Evolutionary conservation across 768 basidiomycete species (phyloP).

Genomic region (Hygrocybe punicea): DNA sequence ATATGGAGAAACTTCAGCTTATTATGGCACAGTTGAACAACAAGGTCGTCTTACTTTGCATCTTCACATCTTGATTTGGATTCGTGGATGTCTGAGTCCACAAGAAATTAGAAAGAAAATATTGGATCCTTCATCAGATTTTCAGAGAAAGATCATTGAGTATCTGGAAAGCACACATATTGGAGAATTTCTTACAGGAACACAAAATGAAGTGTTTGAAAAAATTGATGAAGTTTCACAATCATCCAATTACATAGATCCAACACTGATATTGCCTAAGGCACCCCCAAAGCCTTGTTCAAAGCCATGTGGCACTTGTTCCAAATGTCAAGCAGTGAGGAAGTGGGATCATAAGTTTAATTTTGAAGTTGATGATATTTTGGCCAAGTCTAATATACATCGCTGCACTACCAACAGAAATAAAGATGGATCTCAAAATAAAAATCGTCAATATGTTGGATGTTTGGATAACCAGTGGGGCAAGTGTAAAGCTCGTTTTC

Average conservation of each 20-base stretch:
- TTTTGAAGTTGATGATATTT: conserved; percentile 25
- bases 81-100: conserved; percentile 25
- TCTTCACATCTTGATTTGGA: conserved; percentile 39
- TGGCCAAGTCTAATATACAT: conserved; percentile 30
- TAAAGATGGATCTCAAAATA: conserved; percentile 14
- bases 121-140: conserved; percentile 17
- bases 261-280: conserved; percentile 20
- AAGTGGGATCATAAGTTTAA: conserved; percentile 19
- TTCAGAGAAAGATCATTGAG: conserved; percentile 15
- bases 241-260: conserved; percentile 13
- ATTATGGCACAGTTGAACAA: conserved; percentile 35
- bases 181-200: conserved; percentile 32
- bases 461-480: conserved; percentile 28
- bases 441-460: conserved; percentile 11
- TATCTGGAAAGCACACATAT: conserved; percentile 24
- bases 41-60: conserved; percentile 39
- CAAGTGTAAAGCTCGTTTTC: conserved; percentile 35
- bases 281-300: conserved; percentile 18
- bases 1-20: conserved; percentile 29
- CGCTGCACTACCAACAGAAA: conserved; percentile 17
- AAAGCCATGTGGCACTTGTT: conserved; percentile 6
- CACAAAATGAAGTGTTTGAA: conserved; percentile 20
- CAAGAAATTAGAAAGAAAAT: conserved; percentile 33
- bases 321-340: not conserved
- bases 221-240: conserved; percentile 3